Evolutionary conservation across 495 filamentous ascomycete genomes (phyloP).

Genomic region (Monascus purpureus): DNA sequence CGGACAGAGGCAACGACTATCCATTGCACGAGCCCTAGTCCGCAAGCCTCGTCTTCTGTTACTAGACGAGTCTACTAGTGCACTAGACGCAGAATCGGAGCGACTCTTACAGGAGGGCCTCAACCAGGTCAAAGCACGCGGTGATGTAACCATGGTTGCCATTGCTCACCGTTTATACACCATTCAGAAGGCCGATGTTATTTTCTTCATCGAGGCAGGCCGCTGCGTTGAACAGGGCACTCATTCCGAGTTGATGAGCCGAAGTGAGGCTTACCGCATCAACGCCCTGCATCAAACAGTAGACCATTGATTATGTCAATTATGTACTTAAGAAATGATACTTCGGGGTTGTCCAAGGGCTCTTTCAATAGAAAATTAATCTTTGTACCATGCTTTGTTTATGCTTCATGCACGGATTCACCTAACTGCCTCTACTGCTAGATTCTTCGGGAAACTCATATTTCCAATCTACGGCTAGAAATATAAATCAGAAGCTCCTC

Average conservation of each 20-base stretch:
- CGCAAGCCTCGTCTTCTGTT: constrained; percentile 56
- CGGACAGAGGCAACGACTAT: constrained; percentile 63
- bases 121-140: constrained; percentile 39
- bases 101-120: constrained; percentile 56
- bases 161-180: constrained; percentile 70
- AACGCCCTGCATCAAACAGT: constrained; percentile 37
- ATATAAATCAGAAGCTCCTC: too few relatives aligned
- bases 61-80: constrained; percentile 66
- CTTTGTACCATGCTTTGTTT: too few relatives aligned
- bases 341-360: too few relatives aligned
- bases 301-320: constrained; percentile 1
- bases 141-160: constrained; percentile 55
- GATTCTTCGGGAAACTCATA: too few relatives aligned
- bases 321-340: constrained; percentile 6
- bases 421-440: too few relatives aligned
- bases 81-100: constrained; percentile 64
- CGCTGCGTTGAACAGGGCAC: constrained; percentile 51
- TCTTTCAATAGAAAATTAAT: too few relatives aligned
- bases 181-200: constrained; percentile 61
- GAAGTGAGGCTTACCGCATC: constrained; percentile 42
- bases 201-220: constrained; percentile 61
- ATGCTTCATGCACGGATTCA: too few relatives aligned
- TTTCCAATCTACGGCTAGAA: too few relatives aligned
- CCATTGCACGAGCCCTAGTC: constrained; percentile 63
- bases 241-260: constrained; percentile 49